Conservation (phyloP, 208 protist species). For the Leptomonas seymouri region DNA sequence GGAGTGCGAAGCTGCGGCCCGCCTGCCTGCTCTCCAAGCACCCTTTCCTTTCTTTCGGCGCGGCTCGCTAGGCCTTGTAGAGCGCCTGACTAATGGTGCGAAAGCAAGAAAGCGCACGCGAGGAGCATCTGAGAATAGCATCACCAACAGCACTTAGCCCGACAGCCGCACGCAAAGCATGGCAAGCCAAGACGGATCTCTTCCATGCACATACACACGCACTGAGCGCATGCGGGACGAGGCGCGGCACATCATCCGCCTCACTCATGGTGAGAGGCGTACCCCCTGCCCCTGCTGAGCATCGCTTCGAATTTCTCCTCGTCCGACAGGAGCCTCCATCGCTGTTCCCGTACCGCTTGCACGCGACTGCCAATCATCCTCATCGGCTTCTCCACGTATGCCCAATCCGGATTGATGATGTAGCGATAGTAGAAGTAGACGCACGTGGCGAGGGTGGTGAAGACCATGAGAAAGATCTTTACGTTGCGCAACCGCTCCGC, state of each 20-base stretch:
- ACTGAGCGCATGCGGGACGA: too few relatives aligned
- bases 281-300: constrained; percentile 1
- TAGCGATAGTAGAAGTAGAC: constrained; percentile 88
- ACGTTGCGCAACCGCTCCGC: constrained; percentile 84
- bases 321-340: constrained; percentile 44
- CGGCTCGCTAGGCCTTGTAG: too few relatives aligned
- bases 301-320: constrained; percentile 41
- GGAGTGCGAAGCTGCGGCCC: not conserved
- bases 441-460: constrained; percentile 64
- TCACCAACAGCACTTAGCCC: too few relatives aligned
- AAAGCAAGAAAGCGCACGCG: too few relatives aligned
- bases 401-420: constrained; percentile 87
- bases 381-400: constrained; percentile 77
- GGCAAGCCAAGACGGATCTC: too few relatives aligned
- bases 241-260: not conserved
- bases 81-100: too few relatives aligned
- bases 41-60: too few relatives aligned
- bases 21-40: too few relatives aligned
- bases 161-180: too few relatives aligned
- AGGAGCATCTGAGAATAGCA: too few relatives aligned
- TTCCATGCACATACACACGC: too few relatives aligned
- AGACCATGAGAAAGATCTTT: constrained; percentile 75
- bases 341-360: constrained; percentile 60
- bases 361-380: constrained; percentile 75
- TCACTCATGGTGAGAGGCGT: not conserved